These are phyloP conservation scores for Antitrichia curtipendula DNA, from an alignment of 225 moss, liverwort and hornwort genomes.

Conservation along the genomic window DNA sequence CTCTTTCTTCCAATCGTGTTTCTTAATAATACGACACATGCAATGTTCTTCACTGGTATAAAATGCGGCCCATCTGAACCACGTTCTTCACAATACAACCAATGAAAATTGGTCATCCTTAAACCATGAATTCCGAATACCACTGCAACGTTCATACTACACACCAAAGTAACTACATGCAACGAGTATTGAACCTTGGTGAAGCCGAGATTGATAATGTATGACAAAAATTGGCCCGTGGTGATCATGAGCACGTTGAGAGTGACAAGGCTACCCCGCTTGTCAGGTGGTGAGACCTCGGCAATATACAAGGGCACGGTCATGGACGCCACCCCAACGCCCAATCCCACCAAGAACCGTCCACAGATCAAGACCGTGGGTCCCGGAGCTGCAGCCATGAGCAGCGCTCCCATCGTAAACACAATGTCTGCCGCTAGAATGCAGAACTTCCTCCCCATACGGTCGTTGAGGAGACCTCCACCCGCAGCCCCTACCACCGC, in stretches of 20 bases:
- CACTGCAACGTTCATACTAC: not conserved
- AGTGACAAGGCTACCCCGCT: slow-evolving; percentile 69
- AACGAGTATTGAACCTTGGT: slow-evolving; percentile 44
- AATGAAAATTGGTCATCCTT: not conserved
- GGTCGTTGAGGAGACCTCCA: slow-evolving; percentile 56
- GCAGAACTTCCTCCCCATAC: slow-evolving; percentile 56
- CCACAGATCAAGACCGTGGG: slow-evolving; percentile 51
- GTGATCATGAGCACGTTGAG: slow-evolving; percentile 84
- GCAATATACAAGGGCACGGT: slow-evolving; percentile 87
- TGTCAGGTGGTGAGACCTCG: slow-evolving; percentile 64
- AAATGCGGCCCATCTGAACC: not conserved
- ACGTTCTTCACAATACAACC: not conserved
- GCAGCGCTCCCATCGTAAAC: slow-evolving; percentile 53
- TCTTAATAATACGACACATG: not conserved
- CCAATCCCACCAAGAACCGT: slow-evolving; percentile 68
- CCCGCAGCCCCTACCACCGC: slow-evolving; percentile 66
- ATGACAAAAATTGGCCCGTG: slow-evolving; percentile 78
- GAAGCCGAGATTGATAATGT: slow-evolving; percentile 70
- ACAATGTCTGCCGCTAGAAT: slow-evolving; percentile 55
- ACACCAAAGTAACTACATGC: not conserved
- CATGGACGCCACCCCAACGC: slow-evolving; percentile 86
- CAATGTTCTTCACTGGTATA: not conserved
- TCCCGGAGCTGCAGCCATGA: slow-evolving; percentile 71
- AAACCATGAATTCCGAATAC: not conserved
- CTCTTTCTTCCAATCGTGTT: not conserved